Evolutionary conservation across 1,139 yeast species (phyloP), one percentile per base, ranked within the genome.

Genomic region (Spathaspora sp.): DNA sequence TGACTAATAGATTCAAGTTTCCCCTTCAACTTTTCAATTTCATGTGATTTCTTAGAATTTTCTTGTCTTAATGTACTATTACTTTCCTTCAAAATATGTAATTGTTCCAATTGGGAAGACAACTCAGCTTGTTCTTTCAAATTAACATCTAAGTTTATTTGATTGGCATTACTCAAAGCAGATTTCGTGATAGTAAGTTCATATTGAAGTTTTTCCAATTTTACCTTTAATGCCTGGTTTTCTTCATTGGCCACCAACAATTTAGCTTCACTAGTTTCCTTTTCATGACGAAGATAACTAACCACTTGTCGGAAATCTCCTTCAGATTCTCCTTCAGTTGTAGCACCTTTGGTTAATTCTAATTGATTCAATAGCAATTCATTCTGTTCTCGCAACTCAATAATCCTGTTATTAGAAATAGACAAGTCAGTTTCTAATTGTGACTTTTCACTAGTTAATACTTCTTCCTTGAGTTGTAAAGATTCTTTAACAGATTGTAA

Each of bases 41-140:
- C 63, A 31, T 58, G 57, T 18, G 57, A 47, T 39, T 62, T 63
- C 10, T 49, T 49, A 15, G 59, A 56, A 41, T 68, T 63, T 51
- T 87, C 91, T 41, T 73, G 70, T 50, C 95, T 77, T 50, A 89
- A 72, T 7, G 86, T 76, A 13, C 76, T 68, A 57, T 89, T 88
- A 56, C 90, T 85, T 58, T 89, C 96, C 48, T 89, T 79, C 50
- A 88, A 69, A 36, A 87, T 72, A 53, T 81, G 85, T 59, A 89
- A 64, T 51, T 86, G 91, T 47, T 82, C 80, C 45, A 88, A 67
- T 58, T 86, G 87, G 40, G 78, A 79, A 50, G 79, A 58, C 47
- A 87, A 64, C 43, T 75, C 74, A n/a, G 74, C 66, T 45, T 84
- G 82, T 38, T 82, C 83, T 23, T 70, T 63, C 2, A 74, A 59